Evolutionary conservation across 176 grass and related monocot species (phyloP).

Genomic region (Metroxylon sagu): DNA sequence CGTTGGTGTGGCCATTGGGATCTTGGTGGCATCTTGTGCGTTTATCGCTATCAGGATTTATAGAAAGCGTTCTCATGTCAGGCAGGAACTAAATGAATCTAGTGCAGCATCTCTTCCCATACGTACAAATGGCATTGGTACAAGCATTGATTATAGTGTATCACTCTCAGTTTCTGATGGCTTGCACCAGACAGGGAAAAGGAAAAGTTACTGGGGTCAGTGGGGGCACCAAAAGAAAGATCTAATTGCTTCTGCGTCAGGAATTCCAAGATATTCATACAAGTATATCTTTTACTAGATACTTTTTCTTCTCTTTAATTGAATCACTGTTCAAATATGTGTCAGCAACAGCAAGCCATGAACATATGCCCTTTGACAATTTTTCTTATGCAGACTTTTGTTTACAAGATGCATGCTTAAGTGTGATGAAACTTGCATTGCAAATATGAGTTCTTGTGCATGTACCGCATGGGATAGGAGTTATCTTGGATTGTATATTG

Average conservation of each 20-base stretch:
- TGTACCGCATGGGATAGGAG: too few relatives aligned
- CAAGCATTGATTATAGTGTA: constrained; percentile 45
- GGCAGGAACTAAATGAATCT: constrained; percentile 25
- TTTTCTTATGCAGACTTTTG: too few relatives aligned
- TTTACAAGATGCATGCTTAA: too few relatives aligned
- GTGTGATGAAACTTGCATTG: too few relatives aligned
- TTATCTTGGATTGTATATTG: too few relatives aligned
- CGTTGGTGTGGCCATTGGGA: constrained; percentile 29
- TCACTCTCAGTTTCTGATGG: constrained; percentile 57
- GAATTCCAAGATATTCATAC: constrained; percentile 78
- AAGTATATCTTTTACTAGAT: constrained; percentile 38
- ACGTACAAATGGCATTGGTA: constrained; percentile 31
- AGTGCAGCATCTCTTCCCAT: constrained; percentile 32
- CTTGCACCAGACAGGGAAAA: not conserved
- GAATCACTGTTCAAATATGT: not conserved
- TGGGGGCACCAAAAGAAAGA: constrained; percentile 27
- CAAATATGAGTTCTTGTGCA: too few relatives aligned
- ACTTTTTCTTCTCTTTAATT: not conserved
- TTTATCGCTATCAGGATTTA: constrained; percentile 44
- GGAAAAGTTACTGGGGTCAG: constrained; percentile 29
- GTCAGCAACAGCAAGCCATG: too few relatives aligned
- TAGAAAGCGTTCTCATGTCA: constrained; percentile 18
- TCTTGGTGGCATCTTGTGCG: constrained; percentile 34
- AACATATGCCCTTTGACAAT: too few relatives aligned
- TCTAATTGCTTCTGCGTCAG: constrained; percentile 35